Conservation (phyloP, 176 grass and related monocot genomes). For the Ensete ventricosum region DNA sequence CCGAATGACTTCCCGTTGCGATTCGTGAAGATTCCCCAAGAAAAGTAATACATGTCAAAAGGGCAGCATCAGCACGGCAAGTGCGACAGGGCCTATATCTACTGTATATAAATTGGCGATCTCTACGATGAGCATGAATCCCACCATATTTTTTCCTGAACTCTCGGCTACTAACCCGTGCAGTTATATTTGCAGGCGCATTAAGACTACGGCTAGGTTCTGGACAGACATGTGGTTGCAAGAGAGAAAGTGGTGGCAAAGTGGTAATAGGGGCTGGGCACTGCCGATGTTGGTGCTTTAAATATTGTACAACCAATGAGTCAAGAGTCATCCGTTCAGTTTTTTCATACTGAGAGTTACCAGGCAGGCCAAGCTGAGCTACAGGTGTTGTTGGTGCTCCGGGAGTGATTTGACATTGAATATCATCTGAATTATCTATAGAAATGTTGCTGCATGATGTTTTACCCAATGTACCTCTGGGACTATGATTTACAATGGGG, state of each 20-base stretch:
- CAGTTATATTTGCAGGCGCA: conserved; percentile 72
- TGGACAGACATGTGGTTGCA: conserved; percentile 87
- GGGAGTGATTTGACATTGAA: conserved; percentile 40
- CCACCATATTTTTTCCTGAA: conserved; percentile 75
- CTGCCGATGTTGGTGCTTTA: conserved; percentile 95
- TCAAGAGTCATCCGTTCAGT: conserved; percentile 79
- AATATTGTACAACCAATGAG: conserved; percentile 82
- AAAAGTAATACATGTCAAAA: conserved; percentile 91
- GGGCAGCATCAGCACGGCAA: conserved; percentile 63
- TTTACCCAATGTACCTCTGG: conserved; percentile 18
- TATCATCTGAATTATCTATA: conserved; percentile 56
- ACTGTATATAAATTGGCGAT: conserved; percentile 95
- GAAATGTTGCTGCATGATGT: conserved; percentile 49
- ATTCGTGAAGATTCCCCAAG: conserved; percentile 69
- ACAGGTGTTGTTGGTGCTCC: conserved; percentile 28
- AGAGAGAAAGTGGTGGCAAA: conserved; percentile 77
- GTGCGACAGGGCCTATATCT: conserved; percentile 83
- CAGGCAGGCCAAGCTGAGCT: conserved; percentile 3
- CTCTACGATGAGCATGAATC: conserved; percentile 60
- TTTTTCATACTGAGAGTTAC: conserved; percentile 50
- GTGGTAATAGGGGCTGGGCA: conserved; percentile 96
- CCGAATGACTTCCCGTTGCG: conserved; percentile 60
- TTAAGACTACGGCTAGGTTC: conserved; percentile 70
- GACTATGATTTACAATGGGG: conserved; percentile 36
- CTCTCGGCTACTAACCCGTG: conserved; percentile 66